A percentile compares a stretch with the other conserved stretches of the same genome.
These are phyloP conservation scores for Larix sibirica DNA, from an alignment of 83 land plant genomes.

Conservation along the genomic window DNA sequence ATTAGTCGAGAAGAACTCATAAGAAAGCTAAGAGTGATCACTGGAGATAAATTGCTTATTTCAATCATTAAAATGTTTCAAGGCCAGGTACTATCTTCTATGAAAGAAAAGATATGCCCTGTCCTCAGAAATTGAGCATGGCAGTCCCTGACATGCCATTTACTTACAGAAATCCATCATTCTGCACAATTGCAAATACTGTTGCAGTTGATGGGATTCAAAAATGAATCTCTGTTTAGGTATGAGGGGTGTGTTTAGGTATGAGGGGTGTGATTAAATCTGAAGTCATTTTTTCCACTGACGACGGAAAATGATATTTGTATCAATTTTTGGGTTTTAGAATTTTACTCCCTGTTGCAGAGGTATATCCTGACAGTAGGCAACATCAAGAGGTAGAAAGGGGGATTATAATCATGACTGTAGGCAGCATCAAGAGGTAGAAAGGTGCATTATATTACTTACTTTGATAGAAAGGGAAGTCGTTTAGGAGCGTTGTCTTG, in stretches of 20 bases:
- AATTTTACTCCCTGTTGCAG: neutral
- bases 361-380: neutral
- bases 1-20: constrained; percentile 23
- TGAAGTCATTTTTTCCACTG: neutral
- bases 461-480: neutral
- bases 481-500: neutral
- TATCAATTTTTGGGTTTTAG: neutral
- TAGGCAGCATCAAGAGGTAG: too few relatives aligned
- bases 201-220: neutral
- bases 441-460: too few relatives aligned
- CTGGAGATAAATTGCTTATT: too few relatives aligned
- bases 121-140: neutral
- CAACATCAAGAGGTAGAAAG: neutral
- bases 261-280: too few relatives aligned
- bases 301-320: neutral
- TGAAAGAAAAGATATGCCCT: neutral
- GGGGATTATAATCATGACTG: neutral
- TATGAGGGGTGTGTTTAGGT: too few relatives aligned
- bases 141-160: neutral
- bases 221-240: too few relatives aligned
- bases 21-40: too few relatives aligned
- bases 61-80: constrained; percentile 34
- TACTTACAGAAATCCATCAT: neutral
- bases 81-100: constrained; percentile 23
- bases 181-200: neutral